Percentiles rank a stretch among this genome's conserved stretches.
phyloP scores from a whole-genome alignment of 768 basidiomycete genomes.

The Trametes cinnabarina region DNA sequence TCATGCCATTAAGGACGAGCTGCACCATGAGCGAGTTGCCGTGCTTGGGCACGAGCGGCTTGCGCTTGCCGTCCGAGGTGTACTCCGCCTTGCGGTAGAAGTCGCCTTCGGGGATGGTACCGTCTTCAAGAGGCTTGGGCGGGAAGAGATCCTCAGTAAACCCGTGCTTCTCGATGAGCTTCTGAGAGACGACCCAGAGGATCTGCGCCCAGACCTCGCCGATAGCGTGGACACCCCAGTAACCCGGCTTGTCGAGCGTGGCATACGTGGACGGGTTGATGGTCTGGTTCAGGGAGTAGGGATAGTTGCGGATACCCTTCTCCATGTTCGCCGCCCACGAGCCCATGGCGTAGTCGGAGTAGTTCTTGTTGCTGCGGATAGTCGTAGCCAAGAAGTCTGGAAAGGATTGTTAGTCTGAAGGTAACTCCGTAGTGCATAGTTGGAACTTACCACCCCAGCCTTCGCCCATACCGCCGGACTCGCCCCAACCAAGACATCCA shows the following conservation, averaged over 20 bases:
- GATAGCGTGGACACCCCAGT: constrained; percentile 91
- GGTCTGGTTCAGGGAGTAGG: constrained; percentile 71
- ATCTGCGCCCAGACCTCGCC: constrained; percentile 97
- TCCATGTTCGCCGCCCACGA: constrained; percentile 86
- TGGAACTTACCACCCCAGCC: constrained; percentile 79
- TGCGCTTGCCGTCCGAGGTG: constrained; percentile 41
- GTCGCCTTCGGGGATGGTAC: constrained; percentile 62
- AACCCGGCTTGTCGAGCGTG: constrained; percentile 89
- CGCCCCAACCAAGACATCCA: constrained; percentile 93
- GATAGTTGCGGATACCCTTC: constrained; percentile 82
- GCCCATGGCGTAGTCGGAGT: constrained; percentile 88
- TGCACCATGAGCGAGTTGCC: constrained; percentile 86
- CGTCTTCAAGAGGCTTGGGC: constrained; percentile 62
- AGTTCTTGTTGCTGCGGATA: constrained; percentile 70
- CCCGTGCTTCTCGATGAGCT: constrained; percentile 78
- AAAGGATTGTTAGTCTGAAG: background rate
- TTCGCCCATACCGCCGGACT: constrained; percentile 96
- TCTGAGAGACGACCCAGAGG: constrained; percentile 75
- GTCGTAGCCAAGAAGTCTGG: constrained; percentile 85
- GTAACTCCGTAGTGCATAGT: no score
- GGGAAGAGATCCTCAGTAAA: constrained; percentile 81
- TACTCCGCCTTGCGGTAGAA: constrained; percentile 60
- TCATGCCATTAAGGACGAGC: constrained; percentile 90
- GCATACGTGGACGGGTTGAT: constrained; percentile 92
- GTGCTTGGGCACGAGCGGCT: constrained; percentile 78